Evolutionary conservation across 116 monocot species (phyloP).

Genomic region (Dioscorea cayenensis): DNA sequence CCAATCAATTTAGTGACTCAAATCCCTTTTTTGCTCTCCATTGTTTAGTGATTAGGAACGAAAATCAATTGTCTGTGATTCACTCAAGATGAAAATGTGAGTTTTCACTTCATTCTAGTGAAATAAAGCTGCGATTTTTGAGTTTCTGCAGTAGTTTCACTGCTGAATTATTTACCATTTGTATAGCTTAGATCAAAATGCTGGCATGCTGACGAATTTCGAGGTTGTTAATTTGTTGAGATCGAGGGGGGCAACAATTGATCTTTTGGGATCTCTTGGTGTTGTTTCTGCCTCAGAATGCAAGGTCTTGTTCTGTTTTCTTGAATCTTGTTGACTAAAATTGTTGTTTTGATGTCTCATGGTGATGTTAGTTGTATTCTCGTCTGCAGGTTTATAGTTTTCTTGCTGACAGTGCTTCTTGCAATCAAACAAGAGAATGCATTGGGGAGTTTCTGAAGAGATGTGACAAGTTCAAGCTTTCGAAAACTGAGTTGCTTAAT

Average conservation of each 20-base stretch:
- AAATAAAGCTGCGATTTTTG: too few species aligned
- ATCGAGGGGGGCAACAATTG: constrained; percentile 43
- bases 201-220: constrained; percentile 37
- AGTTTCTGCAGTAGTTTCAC: too few species aligned
- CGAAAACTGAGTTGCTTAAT: constrained; percentile 46
- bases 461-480: constrained; percentile 47
- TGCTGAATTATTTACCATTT: too few species aligned
- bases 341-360: neutral
- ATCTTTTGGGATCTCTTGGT: constrained; percentile 60
- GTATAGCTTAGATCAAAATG: neutral
- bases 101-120: too few species aligned
- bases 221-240: constrained; percentile 55
- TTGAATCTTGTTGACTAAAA: neutral
- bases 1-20: too few species aligned
- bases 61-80: too few species aligned
- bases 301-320: constrained; percentile 30
- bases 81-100: too few species aligned
- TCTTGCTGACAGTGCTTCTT: constrained; percentile 40
- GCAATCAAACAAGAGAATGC: constrained; percentile 47
- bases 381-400: constrained; percentile 49
- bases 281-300: constrained; percentile 57
- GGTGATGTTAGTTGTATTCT: neutral
- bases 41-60: too few species aligned
- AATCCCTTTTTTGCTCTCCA: too few species aligned
- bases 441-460: constrained; percentile 33